These are phyloP conservation scores for Artemisia annua DNA, from an alignment of 129 eudicot genomes.

Conservation along the genomic window DNA sequence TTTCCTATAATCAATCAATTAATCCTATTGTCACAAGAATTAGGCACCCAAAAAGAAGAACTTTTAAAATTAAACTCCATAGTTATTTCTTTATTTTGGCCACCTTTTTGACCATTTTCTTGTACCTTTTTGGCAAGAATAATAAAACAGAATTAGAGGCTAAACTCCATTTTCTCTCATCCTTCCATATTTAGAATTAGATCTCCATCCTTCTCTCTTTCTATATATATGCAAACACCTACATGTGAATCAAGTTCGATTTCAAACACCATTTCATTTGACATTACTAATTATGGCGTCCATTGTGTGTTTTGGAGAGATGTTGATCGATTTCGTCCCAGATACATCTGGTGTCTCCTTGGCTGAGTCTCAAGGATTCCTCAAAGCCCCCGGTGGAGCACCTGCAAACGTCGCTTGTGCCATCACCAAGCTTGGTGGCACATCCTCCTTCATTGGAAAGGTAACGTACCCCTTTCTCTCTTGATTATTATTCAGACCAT, in stretches of 20 bases:
- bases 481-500: no score
- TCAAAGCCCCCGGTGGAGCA: constrained; percentile 91
- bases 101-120: not conserved
- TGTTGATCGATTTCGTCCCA: constrained; percentile 50
- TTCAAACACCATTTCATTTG: constrained; percentile 2
- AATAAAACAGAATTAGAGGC: not conserved
- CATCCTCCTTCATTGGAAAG: constrained; percentile 74
- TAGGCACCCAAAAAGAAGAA: no score
- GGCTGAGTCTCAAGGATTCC: constrained; percentile 68
- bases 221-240: not conserved
- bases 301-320: constrained; percentile 75
- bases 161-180: constrained; percentile 12
- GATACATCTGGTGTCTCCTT: constrained; percentile 57
- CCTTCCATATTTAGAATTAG: not conserved
- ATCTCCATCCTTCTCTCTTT: constrained; percentile 1
- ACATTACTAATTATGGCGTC: not conserved
- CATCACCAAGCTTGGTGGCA: constrained; percentile 64
- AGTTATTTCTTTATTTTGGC: not conserved
- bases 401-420: constrained; percentile 87
- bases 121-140: not conserved
- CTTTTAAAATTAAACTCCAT: no score
- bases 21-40: no score
- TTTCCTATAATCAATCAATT: no score
- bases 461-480: constrained; percentile 13
- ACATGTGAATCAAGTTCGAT: constrained; percentile 5